Percentiles rank a stretch among this genome's conserved stretches.
These are phyloP conservation scores for Pelagophyceae sp. DNA, from an alignment of 352 stramenopile species.

Conservation along the genomic window DNA sequence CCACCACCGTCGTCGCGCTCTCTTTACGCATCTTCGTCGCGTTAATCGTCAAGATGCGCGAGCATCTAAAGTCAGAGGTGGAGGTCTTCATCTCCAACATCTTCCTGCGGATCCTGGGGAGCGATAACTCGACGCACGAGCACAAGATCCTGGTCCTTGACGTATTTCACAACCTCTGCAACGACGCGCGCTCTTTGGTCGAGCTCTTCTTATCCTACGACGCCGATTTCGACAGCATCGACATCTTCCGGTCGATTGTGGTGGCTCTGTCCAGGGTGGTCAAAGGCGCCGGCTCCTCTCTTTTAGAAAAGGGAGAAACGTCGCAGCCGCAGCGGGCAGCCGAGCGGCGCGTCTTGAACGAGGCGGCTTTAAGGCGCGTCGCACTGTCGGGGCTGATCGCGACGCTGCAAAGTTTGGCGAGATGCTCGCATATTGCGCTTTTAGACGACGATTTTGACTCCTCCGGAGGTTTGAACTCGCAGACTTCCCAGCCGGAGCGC, in stretches of 20 bases:
- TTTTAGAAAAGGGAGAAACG: neutral
- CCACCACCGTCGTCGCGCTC: constrained; percentile 87
- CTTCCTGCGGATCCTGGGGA: constrained; percentile 93
- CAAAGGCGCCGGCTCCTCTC: constrained; percentile 56
- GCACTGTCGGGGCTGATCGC: constrained; percentile 21
- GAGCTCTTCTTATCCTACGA: constrained; percentile 99
- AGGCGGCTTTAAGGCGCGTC: constrained; percentile 34
- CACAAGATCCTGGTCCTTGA: constrained; percentile 96
- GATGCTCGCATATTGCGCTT: constrained; percentile 29
- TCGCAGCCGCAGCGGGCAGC: constrained; percentile 26
- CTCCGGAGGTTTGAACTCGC: constrained; percentile 22
- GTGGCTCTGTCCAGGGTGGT: constrained; percentile 86
- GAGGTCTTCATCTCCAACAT: constrained; percentile 98
- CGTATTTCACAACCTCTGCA: constrained; percentile 82
- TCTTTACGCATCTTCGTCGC: constrained; percentile 95
- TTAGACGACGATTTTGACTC: constrained; percentile 28
- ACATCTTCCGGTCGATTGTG: constrained; percentile 96
- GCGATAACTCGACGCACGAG: constrained; percentile 88
- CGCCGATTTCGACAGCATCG: constrained; percentile 89
- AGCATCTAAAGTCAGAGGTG: constrained; percentile 91
- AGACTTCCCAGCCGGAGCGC: neutral
- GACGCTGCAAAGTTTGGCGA: constrained; percentile 20
- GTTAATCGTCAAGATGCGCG: constrained; percentile 67
- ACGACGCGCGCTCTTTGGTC: constrained; percentile 81
- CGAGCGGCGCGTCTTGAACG: constrained; percentile 50